Percentiles rank a stretch among this genome's conserved stretches.
phyloP scores from a whole-genome alignment of 192 early-diverging fungal genomes.

The Coemansia sp. region DNA sequence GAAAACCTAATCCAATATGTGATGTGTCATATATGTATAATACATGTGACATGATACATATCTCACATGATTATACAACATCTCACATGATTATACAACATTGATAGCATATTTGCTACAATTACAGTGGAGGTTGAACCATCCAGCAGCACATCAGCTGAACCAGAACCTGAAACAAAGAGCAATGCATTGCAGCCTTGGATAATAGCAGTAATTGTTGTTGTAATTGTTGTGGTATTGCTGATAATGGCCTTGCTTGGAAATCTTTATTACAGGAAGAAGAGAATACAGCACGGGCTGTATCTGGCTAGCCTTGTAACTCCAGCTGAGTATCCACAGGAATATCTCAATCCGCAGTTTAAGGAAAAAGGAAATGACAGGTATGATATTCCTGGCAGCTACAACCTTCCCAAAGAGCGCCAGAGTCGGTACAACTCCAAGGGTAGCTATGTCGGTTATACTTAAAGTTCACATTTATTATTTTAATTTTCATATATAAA shows the following conservation, averaged over 20 bases:
- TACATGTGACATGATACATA: no score
- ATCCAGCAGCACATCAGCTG: background rate
- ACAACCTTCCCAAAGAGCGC: background rate
- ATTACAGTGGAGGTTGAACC: background rate
- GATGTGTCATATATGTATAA: no score
- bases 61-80: no score
- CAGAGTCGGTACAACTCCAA: constrained; percentile 7
- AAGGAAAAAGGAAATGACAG: background rate
- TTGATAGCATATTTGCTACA: background rate
- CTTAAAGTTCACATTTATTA: background rate
- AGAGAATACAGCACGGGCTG: background rate
- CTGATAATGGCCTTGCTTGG: background rate
- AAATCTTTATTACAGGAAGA: background rate
- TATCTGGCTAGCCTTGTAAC: background rate
- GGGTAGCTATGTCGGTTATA: constrained; percentile 8
- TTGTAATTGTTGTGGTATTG: background rate
- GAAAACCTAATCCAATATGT: no score
- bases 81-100: no score
- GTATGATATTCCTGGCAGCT: background rate
- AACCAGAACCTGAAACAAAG: background rate
- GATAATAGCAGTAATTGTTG: background rate
- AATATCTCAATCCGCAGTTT: no score
- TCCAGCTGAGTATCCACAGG: background rate
- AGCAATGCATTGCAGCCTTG: background rate
- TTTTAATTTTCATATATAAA: background rate